Evolutionary conservation across 768 basidiomycete genomes (phyloP).

Genomic region (Mycena amicta): DNA sequence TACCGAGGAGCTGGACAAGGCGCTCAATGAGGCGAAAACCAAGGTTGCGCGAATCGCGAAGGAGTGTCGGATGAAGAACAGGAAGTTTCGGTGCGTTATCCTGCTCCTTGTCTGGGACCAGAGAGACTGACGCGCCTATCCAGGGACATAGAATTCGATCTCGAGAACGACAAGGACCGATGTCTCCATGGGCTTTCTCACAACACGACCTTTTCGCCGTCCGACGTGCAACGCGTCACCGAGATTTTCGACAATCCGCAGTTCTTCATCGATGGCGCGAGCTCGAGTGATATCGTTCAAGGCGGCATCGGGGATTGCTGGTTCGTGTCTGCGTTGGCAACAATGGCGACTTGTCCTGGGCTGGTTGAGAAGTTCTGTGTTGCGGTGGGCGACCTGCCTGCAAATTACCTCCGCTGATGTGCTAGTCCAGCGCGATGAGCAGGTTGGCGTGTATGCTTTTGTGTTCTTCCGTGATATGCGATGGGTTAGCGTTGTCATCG

Average conservation of each 20-base stretch:
- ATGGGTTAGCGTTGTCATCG: slow-evolving; percentile 58
- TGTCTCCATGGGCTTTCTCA: slow-evolving; percentile 43
- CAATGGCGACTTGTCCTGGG: slow-evolving; percentile 44
- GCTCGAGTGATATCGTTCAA: slow-evolving; percentile 50
- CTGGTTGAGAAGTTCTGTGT: slow-evolving; percentile 58
- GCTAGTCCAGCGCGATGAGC: slow-evolving; percentile 49
- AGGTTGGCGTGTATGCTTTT: slow-evolving; percentile 60
- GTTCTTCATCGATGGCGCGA: slow-evolving; percentile 49
- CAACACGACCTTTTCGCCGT: slow-evolving; percentile 28
- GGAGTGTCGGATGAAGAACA: slow-evolving; percentile 49
- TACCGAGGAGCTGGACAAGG: slow-evolving; percentile 47
- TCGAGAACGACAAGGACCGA: slow-evolving; percentile 41
- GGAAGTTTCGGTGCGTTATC: slow-evolving; percentile 49
- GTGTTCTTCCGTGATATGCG: slow-evolving; percentile 55
- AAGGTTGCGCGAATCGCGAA: slow-evolving; percentile 47
- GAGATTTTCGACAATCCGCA: slow-evolving; percentile 54
- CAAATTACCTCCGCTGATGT: slow-evolving; percentile 3
- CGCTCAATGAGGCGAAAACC: slow-evolving; percentile 46
- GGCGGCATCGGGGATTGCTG: slow-evolving; percentile 57
- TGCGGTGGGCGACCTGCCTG: slow-evolving; percentile 33
- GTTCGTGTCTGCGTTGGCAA: slow-evolving; percentile 55
- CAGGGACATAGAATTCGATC: slow-evolving; percentile 61
- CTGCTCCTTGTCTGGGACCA: neutral
- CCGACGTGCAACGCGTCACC: slow-evolving; percentile 49
- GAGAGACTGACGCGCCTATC: neutral